Base-by-base conservation (phyloP, 108 stramenopile genomes). In the Nitzschia palea region DNA sequence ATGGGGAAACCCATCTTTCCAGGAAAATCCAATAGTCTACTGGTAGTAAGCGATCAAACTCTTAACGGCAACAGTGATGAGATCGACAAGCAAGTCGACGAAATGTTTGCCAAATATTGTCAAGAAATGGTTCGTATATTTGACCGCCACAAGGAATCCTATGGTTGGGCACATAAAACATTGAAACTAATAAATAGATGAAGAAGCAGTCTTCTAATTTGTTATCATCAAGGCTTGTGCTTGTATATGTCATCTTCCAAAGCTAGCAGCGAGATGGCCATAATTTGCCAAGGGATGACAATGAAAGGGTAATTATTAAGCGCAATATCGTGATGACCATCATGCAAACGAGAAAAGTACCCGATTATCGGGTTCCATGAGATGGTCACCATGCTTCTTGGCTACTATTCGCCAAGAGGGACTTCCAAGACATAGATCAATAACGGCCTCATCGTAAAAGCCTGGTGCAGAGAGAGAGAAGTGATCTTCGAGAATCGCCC, bases 151-250 rank as follows among this genome's bases (percentile, higher is more conserved):
- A 96, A 95, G 76, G 85, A 74, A 30, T 81, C 84, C 9, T 96
- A 96, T 71, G 97, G 97, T 10, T 97, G 97, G 97, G 87, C 59
- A 4, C 63, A 94, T 67, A 97, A 96, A 62, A 55, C 44, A 34
- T 32, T 73, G 8, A 65, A 25, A 35, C 43, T 73, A 25, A 22
- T 65, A 37, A 56, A 30, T 5, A 33, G 40, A 43, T 73, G 35
- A 58, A 25, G 20, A 25, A 20, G 51, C 18, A 52, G 44, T 20
- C 17, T 44, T 44, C 44, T 44, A 44, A 44, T 44, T 26, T 34
- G 28, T 18, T 56, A 34, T 34, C 20, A 28, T 56, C 18, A 12
- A 18, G 33, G 32, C 55, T 56, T n/a, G n/a, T n/a, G n/a, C n/a
- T n/a, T n/a, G n/a, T n/a, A n/a, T n/a, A n/a, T n/a, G n/a, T n/a